Evolutionary conservation across 495 filamentous ascomycete genomes (phyloP).

Genomic region (Neurospora sp.): DNA sequence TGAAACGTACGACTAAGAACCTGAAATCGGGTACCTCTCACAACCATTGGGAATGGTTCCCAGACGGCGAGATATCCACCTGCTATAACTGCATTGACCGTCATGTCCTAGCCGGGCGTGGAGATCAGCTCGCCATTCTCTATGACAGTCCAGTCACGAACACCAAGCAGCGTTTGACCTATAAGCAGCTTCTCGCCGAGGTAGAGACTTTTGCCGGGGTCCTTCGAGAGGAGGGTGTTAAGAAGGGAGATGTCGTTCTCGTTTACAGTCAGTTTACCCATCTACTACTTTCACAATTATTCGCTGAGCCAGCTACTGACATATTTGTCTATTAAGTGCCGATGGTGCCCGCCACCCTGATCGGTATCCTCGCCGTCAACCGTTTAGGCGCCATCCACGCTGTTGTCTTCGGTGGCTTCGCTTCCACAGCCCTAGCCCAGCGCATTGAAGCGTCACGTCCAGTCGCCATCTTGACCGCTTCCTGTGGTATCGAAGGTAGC

Average conservation of each 20-base stretch:
- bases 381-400: conserved; percentile 83
- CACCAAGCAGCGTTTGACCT: conserved; percentile 61
- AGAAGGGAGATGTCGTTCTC: conserved; percentile 81
- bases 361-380: conserved; percentile 71
- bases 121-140: conserved; percentile 62
- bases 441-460: conserved; percentile 76
- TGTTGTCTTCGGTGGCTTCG: conserved; percentile 90
- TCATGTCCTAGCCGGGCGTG: conserved; percentile 68
- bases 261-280: conserved; percentile 62
- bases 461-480: conserved; percentile 71
- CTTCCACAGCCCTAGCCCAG: conserved; percentile 70
- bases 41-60: conserved; percentile 72
- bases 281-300: not conserved
- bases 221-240: conserved; percentile 70
- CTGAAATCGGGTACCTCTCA: conserved; percentile 31
- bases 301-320: not conserved
- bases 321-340: conserved; percentile 52
- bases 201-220: conserved; percentile 78
- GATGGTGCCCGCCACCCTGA: conserved; percentile 84
- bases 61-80: conserved; percentile 80
- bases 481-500: conserved; percentile 81
- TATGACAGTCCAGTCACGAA: conserved; percentile 83
- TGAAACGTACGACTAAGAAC: conserved; percentile 31
- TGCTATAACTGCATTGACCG: conserved; percentile 85
- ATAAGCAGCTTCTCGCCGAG: conserved; percentile 66